Conservation (phyloP, 768 basidiomycete species). For the Lentinus brumalis region DNA sequence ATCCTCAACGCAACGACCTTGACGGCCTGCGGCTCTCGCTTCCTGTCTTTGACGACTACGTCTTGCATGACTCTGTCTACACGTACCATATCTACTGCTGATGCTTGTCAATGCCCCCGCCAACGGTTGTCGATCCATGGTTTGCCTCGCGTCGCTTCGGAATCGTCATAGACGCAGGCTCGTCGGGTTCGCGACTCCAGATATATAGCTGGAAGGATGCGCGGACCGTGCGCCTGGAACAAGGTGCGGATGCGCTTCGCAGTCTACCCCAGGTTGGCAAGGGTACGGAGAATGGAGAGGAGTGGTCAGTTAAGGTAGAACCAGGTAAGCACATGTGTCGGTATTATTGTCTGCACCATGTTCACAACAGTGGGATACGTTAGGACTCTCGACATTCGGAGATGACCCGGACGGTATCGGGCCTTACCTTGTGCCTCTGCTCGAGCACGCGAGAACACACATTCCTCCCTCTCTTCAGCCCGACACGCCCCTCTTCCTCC, state of each 20-base stretch:
- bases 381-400: constrained; percentile 87
- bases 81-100: constrained; percentile 11
- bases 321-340: constrained; percentile 65
- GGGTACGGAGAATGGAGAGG: constrained; percentile 76
- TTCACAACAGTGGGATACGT: neutral
- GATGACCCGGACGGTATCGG: constrained; percentile 70
- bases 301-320: constrained; percentile 91
- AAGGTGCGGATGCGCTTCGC: constrained; percentile 49
- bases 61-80: neutral
- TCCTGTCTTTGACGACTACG: neutral
- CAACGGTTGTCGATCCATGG: constrained; percentile 72
- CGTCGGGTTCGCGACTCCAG: constrained; percentile 93
- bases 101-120: constrained; percentile 67
- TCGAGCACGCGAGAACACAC: constrained; percentile 77
- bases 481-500: constrained; percentile 88
- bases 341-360: neutral
- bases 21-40: neutral
- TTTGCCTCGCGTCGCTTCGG: constrained; percentile 81
- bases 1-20: constrained; percentile 7
- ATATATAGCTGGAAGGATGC: constrained; percentile 98
- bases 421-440: constrained; percentile 77
- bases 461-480: constrained; percentile 86
- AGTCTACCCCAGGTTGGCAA: constrained; percentile 87
- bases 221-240: constrained; percentile 54
- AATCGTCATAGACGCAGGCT: constrained; percentile 97